Conservation (phyloP, 164 flowering plant genomes). For the Saururus chinensis region DNA sequence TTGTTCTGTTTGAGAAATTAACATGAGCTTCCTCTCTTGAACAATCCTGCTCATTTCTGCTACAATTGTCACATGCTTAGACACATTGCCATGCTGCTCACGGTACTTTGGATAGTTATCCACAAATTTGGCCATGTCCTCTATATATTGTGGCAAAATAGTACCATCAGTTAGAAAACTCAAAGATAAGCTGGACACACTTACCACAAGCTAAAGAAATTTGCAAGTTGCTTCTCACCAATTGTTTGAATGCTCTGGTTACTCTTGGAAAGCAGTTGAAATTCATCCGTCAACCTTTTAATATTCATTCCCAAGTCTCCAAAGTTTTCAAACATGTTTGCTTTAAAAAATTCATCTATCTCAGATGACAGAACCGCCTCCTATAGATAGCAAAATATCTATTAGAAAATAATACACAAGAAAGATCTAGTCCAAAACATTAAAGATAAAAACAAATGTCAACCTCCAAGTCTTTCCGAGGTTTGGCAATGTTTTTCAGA, state of each 20-base stretch:
- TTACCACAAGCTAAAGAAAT: neutral
- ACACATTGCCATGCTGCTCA: conserved; percentile 95
- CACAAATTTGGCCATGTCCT: conserved; percentile 98
- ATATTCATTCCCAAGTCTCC: conserved; percentile 98
- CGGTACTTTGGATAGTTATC: conserved; percentile 94
- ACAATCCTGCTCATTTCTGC: conserved; percentile 97
- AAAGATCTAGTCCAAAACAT: neutral
- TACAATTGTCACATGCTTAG: conserved; percentile 92
- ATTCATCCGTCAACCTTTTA: conserved; percentile 93
- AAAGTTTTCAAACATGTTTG: conserved; percentile 94
- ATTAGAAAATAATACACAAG: neutral
- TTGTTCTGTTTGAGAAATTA: conserved; percentile 91
- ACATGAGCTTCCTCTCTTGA: conserved; percentile 86
- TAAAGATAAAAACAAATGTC: conserved; percentile 4
- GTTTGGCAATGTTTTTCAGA: conserved; percentile 46
- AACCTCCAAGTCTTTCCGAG: conserved; percentile 88
- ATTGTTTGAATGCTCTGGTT: conserved; percentile 93
- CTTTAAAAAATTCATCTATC: conserved; percentile 87
- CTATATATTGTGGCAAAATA: conserved; percentile 35
- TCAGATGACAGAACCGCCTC: conserved; percentile 91
- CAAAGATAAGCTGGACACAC: neutral
- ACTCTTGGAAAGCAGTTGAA: conserved; percentile 85
- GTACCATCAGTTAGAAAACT: neutral
- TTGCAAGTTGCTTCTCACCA: conserved; percentile 30
- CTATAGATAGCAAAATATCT: conserved; percentile 24